phyloP scores from a whole-genome alignment of 805 yeast species.

The Saccharomycopsis amapae region DNA sequence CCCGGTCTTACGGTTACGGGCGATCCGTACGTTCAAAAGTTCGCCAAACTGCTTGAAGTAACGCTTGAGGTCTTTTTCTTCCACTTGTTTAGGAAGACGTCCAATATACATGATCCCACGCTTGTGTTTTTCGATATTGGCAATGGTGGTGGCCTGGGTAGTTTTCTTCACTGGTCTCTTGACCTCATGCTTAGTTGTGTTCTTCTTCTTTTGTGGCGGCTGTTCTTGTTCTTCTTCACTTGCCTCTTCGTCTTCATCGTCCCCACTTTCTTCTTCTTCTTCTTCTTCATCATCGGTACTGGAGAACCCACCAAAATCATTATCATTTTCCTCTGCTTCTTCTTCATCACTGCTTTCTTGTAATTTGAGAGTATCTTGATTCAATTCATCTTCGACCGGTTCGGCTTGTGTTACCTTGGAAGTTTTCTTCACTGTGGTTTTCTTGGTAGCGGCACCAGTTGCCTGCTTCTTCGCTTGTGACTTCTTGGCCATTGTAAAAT shows the following conservation, averaged over 20 bases:
- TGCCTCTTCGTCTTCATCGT: conserved; percentile 13
- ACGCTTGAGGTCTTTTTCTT: conserved; percentile 64
- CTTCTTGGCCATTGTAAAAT: conserved; percentile 1
- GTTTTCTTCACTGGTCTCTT: conserved; percentile 3
- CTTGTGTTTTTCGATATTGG: conserved; percentile 26
- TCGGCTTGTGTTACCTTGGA: conserved; percentile 4
- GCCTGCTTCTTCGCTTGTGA: neutral
- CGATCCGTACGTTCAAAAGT: conserved; percentile 66
- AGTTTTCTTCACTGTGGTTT: neutral
- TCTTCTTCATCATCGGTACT: conserved; percentile 20
- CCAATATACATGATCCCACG: conserved; percentile 82
- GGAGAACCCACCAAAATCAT: conserved; percentile 20
- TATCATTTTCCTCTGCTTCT: conserved; percentile 20
- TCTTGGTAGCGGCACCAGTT: neutral
- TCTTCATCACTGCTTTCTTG: conserved; percentile 25
- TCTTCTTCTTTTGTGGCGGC: conserved; percentile 12
- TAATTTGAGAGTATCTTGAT: conserved; percentile 25
- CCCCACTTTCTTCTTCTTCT: conserved; percentile 8
- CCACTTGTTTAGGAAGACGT: conserved; percentile 87
- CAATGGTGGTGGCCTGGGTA: conserved; percentile 13
- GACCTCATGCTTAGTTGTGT: conserved; percentile 1
- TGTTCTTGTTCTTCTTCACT: conserved; percentile 11
- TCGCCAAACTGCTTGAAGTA: conserved; percentile 91
- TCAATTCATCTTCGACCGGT: conserved; percentile 25
- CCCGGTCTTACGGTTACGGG: conserved; percentile 87